Base-by-base conservation (phyloP, 139 green algal species). In the Chlamydomonas sp. region DNA sequence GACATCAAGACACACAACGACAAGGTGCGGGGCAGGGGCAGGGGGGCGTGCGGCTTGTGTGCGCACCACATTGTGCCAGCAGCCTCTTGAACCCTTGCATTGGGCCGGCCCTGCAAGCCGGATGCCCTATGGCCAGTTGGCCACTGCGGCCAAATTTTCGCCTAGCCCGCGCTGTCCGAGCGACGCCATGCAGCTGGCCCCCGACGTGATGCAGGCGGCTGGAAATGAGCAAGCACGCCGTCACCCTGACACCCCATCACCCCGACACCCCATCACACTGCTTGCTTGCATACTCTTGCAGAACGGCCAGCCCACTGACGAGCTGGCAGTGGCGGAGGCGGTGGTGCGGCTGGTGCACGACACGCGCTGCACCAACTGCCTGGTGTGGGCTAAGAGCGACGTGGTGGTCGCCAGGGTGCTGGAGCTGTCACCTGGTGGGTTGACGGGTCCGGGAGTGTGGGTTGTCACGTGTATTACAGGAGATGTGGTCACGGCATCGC, bases 371-470 rank as follows among this genome's bases (percentile, higher is more conserved):
- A 68, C 10, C n/a, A 89, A 90, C 87, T 96, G 92, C 89, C 79
- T 96, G 7, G 87, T 95, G 17, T 96, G 93, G 93, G 88, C 89
- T 77, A 95, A 96, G 84, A 89, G 81, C 59, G 93, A 95, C 71
- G 60, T 4, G 9, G 80, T 95, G 89, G 86, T 93, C 71, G 69
- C 69, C 9, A 18, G 67, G 2, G 59, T 94, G 20, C 84, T 87
- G 68, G 64, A 88, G 68, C 79, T 80, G 82, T 72, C 82, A n/a
- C 82, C 82, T 60, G 82, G 82, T 86, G 82, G 14, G 82, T 31
- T 18, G 31, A 49, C 31, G 31, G 31, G 31, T 49, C 31, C 31
- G 31, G 31, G 31, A 49, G 31, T 49, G 31, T 49, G 31, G 31
- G 31, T 49, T 49, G 31, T 49, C 31, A 49, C 31, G 31, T 49